These are phyloP conservation scores for Globisporangium uncinulatum DNA, from an alignment of 352 stramenopile species.

Conservation along the genomic window DNA sequence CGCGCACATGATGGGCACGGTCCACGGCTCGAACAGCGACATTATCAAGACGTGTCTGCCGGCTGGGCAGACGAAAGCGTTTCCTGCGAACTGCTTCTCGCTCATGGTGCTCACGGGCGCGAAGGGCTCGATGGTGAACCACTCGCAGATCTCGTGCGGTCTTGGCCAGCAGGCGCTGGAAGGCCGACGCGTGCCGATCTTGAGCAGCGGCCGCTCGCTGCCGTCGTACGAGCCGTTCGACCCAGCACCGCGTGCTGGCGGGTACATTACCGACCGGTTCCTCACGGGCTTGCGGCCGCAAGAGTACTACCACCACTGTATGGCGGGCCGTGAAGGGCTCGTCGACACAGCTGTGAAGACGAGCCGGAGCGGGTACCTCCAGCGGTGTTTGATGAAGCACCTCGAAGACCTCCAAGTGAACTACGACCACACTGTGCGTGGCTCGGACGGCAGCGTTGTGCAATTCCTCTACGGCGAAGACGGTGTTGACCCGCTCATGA, in stretches of 20 bases:
- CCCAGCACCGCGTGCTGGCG: conserved; percentile 94
- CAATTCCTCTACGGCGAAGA: conserved; percentile 99
- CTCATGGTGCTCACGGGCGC: conserved; percentile 99
- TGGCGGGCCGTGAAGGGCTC: conserved; percentile 98
- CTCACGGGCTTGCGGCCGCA: conserved; percentile 95
- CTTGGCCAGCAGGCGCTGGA: conserved; percentile 99
- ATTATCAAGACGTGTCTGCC: conserved; percentile 99
- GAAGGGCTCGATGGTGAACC: conserved; percentile 99
- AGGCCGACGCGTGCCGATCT: conserved; percentile 96
- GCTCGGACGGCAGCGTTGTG: conserved; percentile 95
- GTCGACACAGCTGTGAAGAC: conserved; percentile 99
- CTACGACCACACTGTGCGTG: conserved; percentile 99
- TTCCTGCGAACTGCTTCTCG: conserved; percentile 98
- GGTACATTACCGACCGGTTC: conserved; percentile 99
- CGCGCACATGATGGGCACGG: conserved; percentile 88
- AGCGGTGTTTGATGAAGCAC: conserved; percentile 99
- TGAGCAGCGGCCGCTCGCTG: conserved; percentile 96
- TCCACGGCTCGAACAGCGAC: conserved; percentile 90
- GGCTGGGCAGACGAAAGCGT: conserved; percentile 95
- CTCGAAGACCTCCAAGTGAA: conserved; percentile 96
- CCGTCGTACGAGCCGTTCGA: conserved; percentile 98
- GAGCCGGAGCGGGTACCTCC: conserved; percentile 98
- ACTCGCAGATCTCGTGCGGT: conserved; percentile 98
- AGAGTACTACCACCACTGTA: conserved; percentile 99
- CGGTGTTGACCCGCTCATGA: conserved; percentile 96